phyloP scores from a whole-genome alignment of 2,329 filamentous ascomycete species.

The Colletotrichum neosansevieriae region DNA sequence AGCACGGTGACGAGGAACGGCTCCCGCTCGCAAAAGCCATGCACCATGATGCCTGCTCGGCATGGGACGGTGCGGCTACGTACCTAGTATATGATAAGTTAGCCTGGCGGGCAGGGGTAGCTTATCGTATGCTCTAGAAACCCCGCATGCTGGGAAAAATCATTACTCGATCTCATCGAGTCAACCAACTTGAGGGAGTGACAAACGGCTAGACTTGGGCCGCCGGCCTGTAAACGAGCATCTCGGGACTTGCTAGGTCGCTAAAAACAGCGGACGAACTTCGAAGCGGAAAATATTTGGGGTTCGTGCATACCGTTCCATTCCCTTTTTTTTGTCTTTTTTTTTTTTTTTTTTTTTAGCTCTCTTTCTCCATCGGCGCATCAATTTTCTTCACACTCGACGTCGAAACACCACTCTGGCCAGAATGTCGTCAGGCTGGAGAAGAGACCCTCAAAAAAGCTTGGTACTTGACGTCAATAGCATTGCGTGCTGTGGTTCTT shows the following conservation, averaged over 20 bases:
- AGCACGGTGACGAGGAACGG: constrained; percentile 19
- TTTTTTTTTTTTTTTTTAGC: too few relatives aligned
- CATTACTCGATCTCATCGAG: constrained; percentile 46
- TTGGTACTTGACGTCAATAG: constrained; percentile 7
- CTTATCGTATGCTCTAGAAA: constrained; percentile 34
- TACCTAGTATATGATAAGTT: constrained; percentile 16
- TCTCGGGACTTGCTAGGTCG: neutral
- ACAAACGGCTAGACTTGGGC: constrained; percentile 15
- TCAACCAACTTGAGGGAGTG: constrained; percentile 38
- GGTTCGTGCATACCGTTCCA: neutral
- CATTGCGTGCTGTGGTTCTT: constrained; percentile 5
- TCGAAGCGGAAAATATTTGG: neutral
- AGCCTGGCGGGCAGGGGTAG: constrained; percentile 36
- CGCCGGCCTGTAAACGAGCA: neutral
- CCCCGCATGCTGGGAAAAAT: constrained; percentile 43
- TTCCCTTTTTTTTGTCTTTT: neutral
- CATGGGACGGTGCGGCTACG: constrained; percentile 37
- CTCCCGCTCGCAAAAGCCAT: constrained; percentile 21
- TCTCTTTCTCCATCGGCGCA: neutral
- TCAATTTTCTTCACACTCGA: neutral
- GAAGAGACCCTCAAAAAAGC: neutral
- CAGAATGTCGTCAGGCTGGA: constrained; percentile 16
- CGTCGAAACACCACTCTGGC: neutral
- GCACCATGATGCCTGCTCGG: constrained; percentile 11
- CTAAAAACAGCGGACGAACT: neutral